A percentile compares a stretch with the other conserved stretches of the same genome.
Conservation (phyloP, 305 asterid genomes). For the Fraxinus sp. region DNA sequence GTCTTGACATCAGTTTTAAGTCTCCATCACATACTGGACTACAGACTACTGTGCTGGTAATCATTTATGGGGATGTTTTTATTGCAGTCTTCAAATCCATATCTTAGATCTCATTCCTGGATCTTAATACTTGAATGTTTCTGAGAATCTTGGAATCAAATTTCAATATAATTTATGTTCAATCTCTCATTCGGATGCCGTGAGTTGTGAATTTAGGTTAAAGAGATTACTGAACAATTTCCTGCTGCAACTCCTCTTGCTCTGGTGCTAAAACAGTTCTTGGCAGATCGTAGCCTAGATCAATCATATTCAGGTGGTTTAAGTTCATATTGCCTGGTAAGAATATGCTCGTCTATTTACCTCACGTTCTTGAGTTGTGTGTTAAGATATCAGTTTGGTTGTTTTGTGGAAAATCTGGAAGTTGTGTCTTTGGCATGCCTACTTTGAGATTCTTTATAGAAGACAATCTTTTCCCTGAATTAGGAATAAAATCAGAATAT, state of each 20-base stretch:
- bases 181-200: slow-evolving; percentile 22
- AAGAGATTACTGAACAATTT: slow-evolving; percentile 88
- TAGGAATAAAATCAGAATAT: background rate
- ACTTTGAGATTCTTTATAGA: background rate
- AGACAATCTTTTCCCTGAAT: background rate
- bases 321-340: slow-evolving; percentile 93
- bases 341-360: slow-evolving; percentile 27
- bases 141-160: slow-evolving; percentile 13
- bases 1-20: slow-evolving; percentile 96
- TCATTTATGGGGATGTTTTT: slow-evolving; percentile 17
- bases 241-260: slow-evolving; percentile 93
- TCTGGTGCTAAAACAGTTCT: slow-evolving; percentile 88
- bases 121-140: slow-evolving; percentile 19
- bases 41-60: slow-evolving; percentile 97
- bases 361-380: background rate
- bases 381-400: background rate
- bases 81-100: slow-evolving; percentile 14
- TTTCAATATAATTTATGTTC: background rate
- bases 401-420: background rate
- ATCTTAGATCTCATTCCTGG: slow-evolving; percentile 16
- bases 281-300: slow-evolving; percentile 97
- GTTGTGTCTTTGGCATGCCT: background rate
- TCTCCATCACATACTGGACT: slow-evolving; percentile 97
- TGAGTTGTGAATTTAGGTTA: slow-evolving; percentile 55
- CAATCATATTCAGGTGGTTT: slow-evolving; percentile 99